phyloP scores from a whole-genome alignment of 176 grass and related monocot genomes.

The Triticum aestivum region IWGSC_CS_RefSeq_v2.1 NC_057804.1:34028983-34029482 shows the following conservation, averaged over 20 bases:
- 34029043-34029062: too few relatives aligned
- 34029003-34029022: neutral
- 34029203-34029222: neutral
- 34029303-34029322: neutral
- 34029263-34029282: neutral
- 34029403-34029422: too few relatives aligned
- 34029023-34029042: neutral
- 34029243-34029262: neutral
- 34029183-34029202: neutral
- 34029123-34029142: neutral
- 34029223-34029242: constrained; percentile 17
- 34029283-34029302: neutral
- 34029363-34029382: neutral
- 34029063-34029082: neutral
- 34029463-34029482: neutral
- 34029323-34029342: constrained; percentile 23
- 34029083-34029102: neutral
- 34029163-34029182: neutral
- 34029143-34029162: neutral
- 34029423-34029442: neutral
- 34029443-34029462: neutral
- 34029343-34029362: neutral
- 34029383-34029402: neutral
- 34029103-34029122: neutral
- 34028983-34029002: neutral